A percentile compares a stretch with the other conserved stretches of the same genome.
phyloP scores from a whole-genome alignment of 2,329 filamentous ascomycete species.

The Simplicillium sp. region DNA sequence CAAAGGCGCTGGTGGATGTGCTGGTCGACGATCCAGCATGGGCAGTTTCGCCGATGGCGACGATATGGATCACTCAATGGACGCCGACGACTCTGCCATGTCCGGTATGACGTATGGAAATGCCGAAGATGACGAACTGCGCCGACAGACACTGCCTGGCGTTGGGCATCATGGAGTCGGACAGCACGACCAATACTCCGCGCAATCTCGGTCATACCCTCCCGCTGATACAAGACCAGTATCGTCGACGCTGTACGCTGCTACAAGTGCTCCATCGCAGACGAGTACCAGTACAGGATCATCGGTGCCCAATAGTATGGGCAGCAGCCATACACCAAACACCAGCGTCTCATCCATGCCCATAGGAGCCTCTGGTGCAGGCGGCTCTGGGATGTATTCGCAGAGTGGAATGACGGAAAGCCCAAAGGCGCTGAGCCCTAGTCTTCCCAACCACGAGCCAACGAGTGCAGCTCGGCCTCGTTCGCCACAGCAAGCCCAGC shows the following conservation, averaged over 20 bases:
- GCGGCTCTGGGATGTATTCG: slow-evolving; percentile 54
- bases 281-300: slow-evolving; percentile 43
- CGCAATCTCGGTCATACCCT: slow-evolving; percentile 72
- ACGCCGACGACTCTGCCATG: slow-evolving; percentile 48
- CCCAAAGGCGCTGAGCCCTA: slow-evolving; percentile 74
- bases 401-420: slow-evolving; percentile 74
- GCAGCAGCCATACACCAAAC: slow-evolving; percentile 34
- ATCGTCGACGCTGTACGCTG: slow-evolving; percentile 50
- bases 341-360: slow-evolving; percentile 40
- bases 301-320: slow-evolving; percentile 32
- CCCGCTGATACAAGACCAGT: slow-evolving; percentile 48
- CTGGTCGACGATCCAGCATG: slow-evolving; percentile 80
- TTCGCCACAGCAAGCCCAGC: slow-evolving; percentile 57
- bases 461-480: slow-evolving; percentile 43
- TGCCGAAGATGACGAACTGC: slow-evolving; percentile 52
- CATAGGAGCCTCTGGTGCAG: slow-evolving; percentile 35
- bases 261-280: slow-evolving; percentile 46
- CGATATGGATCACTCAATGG: slow-evolving; percentile 48
- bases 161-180: slow-evolving; percentile 22
- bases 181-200: slow-evolving; percentile 40
- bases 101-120: slow-evolving; percentile 46
- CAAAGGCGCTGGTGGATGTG: slow-evolving; percentile 92
- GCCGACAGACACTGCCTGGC: slow-evolving; percentile 62
- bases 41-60: slow-evolving; percentile 74
- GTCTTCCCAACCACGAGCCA: slow-evolving; percentile 42